A percentile compares a stretch with the other conserved stretches of the same genome.
Evolutionary conservation across 257 asterid genomes (phyloP).

Genomic region (Solanum sparsipilum): DNA sequence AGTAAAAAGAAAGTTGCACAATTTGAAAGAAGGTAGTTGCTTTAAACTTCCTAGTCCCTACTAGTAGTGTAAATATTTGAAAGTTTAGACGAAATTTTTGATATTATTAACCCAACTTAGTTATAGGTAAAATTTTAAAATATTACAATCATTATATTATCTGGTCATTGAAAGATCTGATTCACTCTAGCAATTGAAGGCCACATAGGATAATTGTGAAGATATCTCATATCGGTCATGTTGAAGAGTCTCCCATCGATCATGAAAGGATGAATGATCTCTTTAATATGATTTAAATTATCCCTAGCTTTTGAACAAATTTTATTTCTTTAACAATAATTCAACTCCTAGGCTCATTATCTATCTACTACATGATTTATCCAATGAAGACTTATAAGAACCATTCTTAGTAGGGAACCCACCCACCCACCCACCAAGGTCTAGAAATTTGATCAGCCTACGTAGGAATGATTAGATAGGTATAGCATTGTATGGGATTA

Average conservation of each 20-base stretch:
- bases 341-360: not conserved
- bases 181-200: not conserved
- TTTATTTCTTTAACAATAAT: not conserved
- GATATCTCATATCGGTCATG: too few species aligned
- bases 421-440: too few species aligned
- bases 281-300: too few species aligned
- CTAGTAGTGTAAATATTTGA: not conserved
- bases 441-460: not conserved
- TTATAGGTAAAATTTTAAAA: not conserved
- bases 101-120: not conserved
- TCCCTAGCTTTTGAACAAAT: too few species aligned
- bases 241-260: too few species aligned
- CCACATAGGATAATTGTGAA: not conserved
- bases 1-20: not conserved
- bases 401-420: not conserved
- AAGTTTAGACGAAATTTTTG: not conserved
- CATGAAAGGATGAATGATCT: too few species aligned
- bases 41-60: not conserved
- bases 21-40: not conserved
- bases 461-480: not conserved
- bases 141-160: not conserved
- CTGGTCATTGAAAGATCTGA: not conserved
- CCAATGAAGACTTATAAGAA: not conserved
- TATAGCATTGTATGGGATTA: not conserved
- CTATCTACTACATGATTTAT: not conserved